These are phyloP conservation scores for Phytophthora macrochlamydospora DNA, from an alignment of 352 stramenopile species.

Conservation along the genomic window DNA sequence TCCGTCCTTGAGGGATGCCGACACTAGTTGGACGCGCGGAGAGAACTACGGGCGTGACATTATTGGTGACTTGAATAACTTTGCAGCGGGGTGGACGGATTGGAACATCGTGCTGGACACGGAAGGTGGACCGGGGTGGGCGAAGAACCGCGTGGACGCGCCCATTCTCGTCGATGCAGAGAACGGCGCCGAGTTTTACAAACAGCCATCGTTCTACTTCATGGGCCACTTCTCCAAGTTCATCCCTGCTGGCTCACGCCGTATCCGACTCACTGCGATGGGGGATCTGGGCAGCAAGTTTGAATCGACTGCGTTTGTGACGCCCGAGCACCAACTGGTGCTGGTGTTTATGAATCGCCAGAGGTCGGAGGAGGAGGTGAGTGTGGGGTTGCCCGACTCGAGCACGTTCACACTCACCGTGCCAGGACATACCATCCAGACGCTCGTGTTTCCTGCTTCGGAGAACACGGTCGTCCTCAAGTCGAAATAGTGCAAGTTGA, in stretches of 20 bases:
- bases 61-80: conserved; percentile 84
- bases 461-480: conserved; percentile 11
- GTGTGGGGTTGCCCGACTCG: conserved; percentile 20
- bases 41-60: conserved; percentile 87
- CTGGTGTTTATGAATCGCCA: conserved; percentile 51
- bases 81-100: conserved; percentile 80
- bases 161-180: conserved; percentile 72
- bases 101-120: conserved; percentile 88
- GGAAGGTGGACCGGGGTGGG: conserved; percentile 75
- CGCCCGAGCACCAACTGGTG: conserved; percentile 43
- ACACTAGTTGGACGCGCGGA: conserved; percentile 59
- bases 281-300: conserved; percentile 33
- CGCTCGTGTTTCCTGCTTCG: conserved; percentile 18
- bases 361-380: conserved; percentile 37
- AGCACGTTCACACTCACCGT: conserved; percentile 17
- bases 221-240: conserved; percentile 83
- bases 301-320: conserved; percentile 46
- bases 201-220: conserved; percentile 84
- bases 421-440: conserved; percentile 20
- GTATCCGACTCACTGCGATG: conserved; percentile 31
- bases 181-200: conserved; percentile 70
- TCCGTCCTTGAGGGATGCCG: conserved; percentile 37
- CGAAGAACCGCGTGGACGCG: conserved; percentile 69
- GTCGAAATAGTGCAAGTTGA: not conserved
- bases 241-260: conserved; percentile 47